phyloP scores from a whole-genome alignment of 2,329 filamentous ascomycete genomes.

The Exophiala spinifera region DNA sequence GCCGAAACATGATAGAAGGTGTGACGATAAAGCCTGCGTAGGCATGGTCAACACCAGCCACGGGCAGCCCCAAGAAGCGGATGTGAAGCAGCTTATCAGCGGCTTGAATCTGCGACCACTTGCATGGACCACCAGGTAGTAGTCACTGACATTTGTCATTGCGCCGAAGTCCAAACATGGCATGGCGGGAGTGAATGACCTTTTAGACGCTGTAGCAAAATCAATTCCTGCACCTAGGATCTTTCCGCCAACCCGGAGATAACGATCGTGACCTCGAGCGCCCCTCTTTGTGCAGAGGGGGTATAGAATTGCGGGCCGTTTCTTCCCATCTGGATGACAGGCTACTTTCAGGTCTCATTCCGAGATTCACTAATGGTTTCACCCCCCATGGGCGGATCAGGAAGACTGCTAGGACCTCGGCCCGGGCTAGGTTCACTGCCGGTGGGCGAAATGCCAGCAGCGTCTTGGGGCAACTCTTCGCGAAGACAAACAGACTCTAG shows the following conservation, averaged over 20 bases:
- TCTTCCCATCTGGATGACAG: background rate
- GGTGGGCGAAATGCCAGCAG: slow-evolving; percentile 21
- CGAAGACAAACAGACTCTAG: slow-evolving; percentile 96
- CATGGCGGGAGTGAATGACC: slow-evolving; percentile 11
- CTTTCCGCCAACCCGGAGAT: slow-evolving; percentile 18
- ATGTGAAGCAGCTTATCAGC: slow-evolving; percentile 9
- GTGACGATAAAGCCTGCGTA: background rate
- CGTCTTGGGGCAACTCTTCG: slow-evolving; percentile 63
- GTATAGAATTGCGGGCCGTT: slow-evolving; percentile 4
- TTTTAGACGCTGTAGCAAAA: slow-evolving; percentile 9
- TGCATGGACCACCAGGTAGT: slow-evolving; percentile 9
- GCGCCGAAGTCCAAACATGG: slow-evolving; percentile 11
- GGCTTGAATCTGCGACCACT: slow-evolving; percentile 5
- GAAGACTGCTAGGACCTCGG: slow-evolving; percentile 20
- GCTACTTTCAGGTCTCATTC: slow-evolving; percentile 21
- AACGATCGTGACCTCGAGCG: slow-evolving; percentile 13
- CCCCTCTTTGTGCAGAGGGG: slow-evolving; percentile 4
- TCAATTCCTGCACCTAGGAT: slow-evolving; percentile 18
- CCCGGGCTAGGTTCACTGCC: slow-evolving; percentile 22
- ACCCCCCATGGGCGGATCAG: slow-evolving; percentile 24
- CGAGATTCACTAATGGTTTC: slow-evolving; percentile 24
- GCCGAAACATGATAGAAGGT: background rate
- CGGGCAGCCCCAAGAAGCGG: background rate
- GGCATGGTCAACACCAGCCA: no score
- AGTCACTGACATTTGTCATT: slow-evolving; percentile 7